Evolutionary conservation across 1,284 basidiomycete species (phyloP).

Genomic region (Tylopilus sp.): DNA sequence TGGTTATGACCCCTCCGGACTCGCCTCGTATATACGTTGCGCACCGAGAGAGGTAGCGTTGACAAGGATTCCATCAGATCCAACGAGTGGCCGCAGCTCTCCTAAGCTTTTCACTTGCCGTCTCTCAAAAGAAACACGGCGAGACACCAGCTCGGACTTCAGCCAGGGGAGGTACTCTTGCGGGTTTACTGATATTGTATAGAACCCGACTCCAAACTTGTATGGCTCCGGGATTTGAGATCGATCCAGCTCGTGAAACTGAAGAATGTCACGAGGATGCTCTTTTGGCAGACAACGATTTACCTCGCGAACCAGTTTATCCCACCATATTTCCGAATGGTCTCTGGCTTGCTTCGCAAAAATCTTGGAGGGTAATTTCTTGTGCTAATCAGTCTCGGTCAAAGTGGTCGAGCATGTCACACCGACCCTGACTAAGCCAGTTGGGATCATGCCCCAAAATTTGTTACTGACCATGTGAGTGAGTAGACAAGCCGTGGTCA

Average conservation of each 20-base stretch:
- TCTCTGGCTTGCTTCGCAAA: slow-evolving; percentile 35
- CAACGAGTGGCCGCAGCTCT: slow-evolving; percentile 40
- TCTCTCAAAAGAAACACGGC: slow-evolving; percentile 33
- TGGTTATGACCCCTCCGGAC: not conserved
- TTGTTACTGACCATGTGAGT: slow-evolving; percentile 37
- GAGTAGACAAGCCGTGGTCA: not conserved
- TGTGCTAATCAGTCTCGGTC: slow-evolving; percentile 12
- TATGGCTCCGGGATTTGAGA: slow-evolving; percentile 37
- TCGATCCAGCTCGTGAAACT: slow-evolving; percentile 40
- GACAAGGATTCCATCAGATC: slow-evolving; percentile 38
- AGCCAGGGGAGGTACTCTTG: slow-evolving; percentile 48
- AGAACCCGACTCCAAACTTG: slow-evolving; percentile 40
- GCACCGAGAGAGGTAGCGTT: slow-evolving; percentile 50
- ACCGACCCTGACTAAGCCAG: slow-evolving; percentile 43
- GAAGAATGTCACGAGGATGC: slow-evolving; percentile 1
- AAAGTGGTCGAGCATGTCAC: slow-evolving; percentile 10
- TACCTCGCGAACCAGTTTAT: slow-evolving; percentile 48
- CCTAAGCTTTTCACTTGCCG: slow-evolving; percentile 37
- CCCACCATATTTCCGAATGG: slow-evolving; percentile 47
- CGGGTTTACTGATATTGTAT: slow-evolving; percentile 48
- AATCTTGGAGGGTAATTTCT: slow-evolving; percentile 45
- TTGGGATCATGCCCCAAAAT: slow-evolving; percentile 48
- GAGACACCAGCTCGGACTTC: slow-evolving; percentile 36
- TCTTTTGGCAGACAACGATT: slow-evolving; percentile 14
- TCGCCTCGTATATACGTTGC: slow-evolving; percentile 6